Conservation (phyloP, 2,329 filamentous ascomycete species). For the Aspergillus nomiae region DNA sequence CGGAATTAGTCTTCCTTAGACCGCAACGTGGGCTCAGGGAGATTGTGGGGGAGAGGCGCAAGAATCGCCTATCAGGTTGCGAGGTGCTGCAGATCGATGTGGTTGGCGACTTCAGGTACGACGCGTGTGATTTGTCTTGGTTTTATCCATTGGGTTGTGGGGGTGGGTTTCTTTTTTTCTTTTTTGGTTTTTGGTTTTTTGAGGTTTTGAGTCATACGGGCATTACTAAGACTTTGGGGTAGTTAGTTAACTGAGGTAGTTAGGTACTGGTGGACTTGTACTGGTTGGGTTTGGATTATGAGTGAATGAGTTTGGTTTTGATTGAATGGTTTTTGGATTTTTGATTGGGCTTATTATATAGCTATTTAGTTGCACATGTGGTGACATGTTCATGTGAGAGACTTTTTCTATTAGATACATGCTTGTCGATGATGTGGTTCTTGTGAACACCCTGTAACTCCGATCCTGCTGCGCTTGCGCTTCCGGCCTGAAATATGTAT, state of each 20-base stretch:
- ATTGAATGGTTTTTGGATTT: not conserved
- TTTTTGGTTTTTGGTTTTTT: not conserved
- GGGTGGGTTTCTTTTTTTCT: not conserved
- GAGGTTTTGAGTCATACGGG: too few relatives aligned
- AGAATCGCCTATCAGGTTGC: not conserved
- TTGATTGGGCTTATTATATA: not conserved
- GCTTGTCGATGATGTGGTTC: not conserved
- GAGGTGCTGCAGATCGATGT: not conserved
- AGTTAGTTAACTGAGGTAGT: too few relatives aligned
- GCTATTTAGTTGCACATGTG: not conserved
- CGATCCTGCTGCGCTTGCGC: not conserved
- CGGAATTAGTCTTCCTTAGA: not conserved
- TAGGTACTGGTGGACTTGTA: too few relatives aligned
- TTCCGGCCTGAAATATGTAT: not conserved
- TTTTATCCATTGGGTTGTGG: not conserved
- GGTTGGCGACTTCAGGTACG: not conserved
- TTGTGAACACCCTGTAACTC: not conserved
- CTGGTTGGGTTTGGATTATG: too few relatives aligned
- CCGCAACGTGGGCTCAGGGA: not conserved
- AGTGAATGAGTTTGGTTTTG: too few relatives aligned
- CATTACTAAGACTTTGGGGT: too few relatives aligned
- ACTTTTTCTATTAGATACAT: conserved; percentile 2
- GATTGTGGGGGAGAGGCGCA: not conserved
- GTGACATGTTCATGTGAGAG: not conserved
- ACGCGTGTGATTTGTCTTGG: not conserved